phyloP scores from a whole-genome alignment of 768 basidiomycete genomes.

The Lactifluus subvellereus region DNA sequence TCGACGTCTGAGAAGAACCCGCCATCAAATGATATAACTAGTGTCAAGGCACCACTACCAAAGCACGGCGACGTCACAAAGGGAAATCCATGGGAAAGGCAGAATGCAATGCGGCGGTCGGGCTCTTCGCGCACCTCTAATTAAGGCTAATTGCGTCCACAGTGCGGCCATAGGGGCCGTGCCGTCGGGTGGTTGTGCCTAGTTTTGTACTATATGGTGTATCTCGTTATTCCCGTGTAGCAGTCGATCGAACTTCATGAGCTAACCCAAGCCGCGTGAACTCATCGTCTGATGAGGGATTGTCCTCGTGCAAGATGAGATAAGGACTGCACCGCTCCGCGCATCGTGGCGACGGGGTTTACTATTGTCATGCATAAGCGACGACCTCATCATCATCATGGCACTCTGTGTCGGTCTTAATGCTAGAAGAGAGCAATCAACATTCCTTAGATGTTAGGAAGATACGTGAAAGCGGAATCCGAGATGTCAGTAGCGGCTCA shows the following conservation, averaged over 20 bases:
- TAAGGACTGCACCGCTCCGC: not conserved
- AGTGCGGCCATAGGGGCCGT: not conserved
- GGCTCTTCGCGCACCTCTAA: not conserved
- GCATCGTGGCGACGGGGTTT: not conserved
- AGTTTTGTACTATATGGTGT: not conserved
- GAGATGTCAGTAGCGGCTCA: not conserved
- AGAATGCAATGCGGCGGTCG: not conserved
- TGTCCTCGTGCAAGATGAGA: not conserved
- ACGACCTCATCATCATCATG: not conserved
- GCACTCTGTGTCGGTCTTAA: too few relatives aligned
- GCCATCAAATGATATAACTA: not conserved
- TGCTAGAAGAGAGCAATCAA: not conserved
- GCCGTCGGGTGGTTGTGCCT: not conserved
- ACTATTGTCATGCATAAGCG: not conserved
- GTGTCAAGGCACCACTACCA: not conserved
- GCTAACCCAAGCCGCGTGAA: not conserved
- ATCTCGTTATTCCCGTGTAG: not conserved
- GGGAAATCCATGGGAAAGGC: not conserved
- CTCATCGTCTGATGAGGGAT: not conserved
- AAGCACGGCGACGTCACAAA: not conserved
- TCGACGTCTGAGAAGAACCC: slow-evolving; percentile 4
- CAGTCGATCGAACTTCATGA: not conserved
- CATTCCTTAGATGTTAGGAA: not conserved
- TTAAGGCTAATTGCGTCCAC: not conserved
- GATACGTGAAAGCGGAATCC: not conserved